Conservation (phyloP, 345 rosid species). For the Lumnitzera littorea region DNA sequence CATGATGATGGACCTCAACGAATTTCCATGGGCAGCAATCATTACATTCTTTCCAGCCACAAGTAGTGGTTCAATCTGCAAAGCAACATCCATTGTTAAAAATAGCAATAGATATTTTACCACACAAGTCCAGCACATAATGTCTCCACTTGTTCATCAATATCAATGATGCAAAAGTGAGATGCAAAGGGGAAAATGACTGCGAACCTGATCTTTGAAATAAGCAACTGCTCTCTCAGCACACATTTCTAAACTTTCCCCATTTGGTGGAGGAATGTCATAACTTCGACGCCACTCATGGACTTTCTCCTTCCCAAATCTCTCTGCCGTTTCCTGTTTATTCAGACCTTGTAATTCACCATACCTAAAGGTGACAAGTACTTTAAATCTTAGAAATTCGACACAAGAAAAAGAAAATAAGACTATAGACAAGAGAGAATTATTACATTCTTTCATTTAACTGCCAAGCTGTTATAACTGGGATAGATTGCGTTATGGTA, state of each 20-base stretch:
- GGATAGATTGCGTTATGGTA: constrained; percentile 67
- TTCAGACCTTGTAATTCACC: constrained; percentile 96
- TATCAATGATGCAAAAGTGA: neutral
- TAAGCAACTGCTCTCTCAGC: constrained; percentile 89
- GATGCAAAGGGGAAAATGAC: constrained; percentile 5
- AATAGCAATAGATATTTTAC: neutral
- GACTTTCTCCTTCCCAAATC: constrained; percentile 86
- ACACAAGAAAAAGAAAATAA: neutral
- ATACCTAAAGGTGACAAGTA: constrained; percentile 43
- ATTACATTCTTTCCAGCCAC: constrained; percentile 69
- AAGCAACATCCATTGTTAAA: neutral
- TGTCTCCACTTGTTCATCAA: too few species aligned
- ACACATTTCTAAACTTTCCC: constrained; percentile 99
- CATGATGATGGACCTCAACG: constrained; percentile 91
- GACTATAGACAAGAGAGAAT: neutral
- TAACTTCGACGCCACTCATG: constrained; percentile 98
- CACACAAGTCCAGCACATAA: too few species aligned
- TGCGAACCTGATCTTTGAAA: constrained; percentile 40
- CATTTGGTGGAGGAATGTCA: constrained; percentile 91
- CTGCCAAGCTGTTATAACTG: constrained; percentile 90
- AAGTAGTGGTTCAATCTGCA: constrained; percentile 89
- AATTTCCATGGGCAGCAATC: constrained; percentile 98
- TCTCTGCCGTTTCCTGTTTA: constrained; percentile 90
- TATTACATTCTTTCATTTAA: constrained; percentile 93
- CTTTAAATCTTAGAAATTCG: neutral